These are phyloP conservation scores for Yamadazyma akitaensis DNA, from an alignment of 805 yeast genomes.

Conservation along the genomic window DNA sequence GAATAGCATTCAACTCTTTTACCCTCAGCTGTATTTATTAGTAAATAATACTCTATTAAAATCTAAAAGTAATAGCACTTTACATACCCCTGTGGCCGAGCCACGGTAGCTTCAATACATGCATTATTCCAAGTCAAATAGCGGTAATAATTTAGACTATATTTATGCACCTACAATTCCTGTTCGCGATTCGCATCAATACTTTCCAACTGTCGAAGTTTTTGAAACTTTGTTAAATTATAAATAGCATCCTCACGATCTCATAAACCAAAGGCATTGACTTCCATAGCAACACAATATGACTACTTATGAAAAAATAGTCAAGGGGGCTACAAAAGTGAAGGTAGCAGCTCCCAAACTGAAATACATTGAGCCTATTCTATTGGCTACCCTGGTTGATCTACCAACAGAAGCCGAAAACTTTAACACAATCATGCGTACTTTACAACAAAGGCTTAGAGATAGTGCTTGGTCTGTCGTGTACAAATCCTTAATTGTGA, in stretches of 20 bases:
- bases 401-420: conserved; percentile 43
- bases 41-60: conserved; percentile 9
- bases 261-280: background rate
- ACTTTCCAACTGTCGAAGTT: conserved; percentile 2
- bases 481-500: conserved; percentile 77
- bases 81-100: conserved; percentile 41
- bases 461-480: conserved; percentile 91
- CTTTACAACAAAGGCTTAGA: conserved; percentile 58
- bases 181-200: conserved; percentile 1
- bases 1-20: conserved; percentile 83
- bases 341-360: conserved; percentile 96
- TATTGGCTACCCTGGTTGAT: conserved; percentile 60
- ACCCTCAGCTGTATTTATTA: conserved; percentile 58
- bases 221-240: background rate
- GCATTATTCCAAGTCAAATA: conserved; percentile 21
- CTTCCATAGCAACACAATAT: conserved; percentile 21
- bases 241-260: no score
- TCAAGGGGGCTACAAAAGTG: conserved; percentile 53
- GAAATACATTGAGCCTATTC: conserved; percentile 90
- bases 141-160: no score
- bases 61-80: no score
- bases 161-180: background rate
- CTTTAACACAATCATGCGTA: conserved; percentile 65
- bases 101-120: conserved; percentile 44
- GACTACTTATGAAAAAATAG: conserved; percentile 72